Conservation (phyloP, 1,284 basidiomycete genomes). For the Anthracocystis panici-leucophaei region DNA sequence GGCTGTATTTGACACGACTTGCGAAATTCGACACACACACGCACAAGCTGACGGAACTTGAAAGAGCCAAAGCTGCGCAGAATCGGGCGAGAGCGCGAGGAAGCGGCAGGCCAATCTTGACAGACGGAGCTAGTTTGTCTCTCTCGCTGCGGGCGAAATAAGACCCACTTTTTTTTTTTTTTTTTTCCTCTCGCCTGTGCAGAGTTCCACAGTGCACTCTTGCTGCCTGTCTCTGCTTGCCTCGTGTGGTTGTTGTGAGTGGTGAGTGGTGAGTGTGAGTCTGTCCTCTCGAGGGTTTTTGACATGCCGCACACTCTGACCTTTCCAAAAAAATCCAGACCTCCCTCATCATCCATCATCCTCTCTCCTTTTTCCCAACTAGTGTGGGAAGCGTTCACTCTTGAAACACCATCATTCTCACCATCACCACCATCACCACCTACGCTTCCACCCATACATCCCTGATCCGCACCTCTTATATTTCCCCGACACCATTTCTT, state of each 20-base stretch:
- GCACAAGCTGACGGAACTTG: too few species aligned
- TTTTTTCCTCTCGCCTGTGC: not conserved
- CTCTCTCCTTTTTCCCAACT: not conserved
- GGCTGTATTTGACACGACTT: too few species aligned
- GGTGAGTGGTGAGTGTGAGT: not conserved
- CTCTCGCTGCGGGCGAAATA: not conserved
- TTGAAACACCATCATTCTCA: not conserved
- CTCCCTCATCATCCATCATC: not conserved
- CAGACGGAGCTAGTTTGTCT: not conserved
- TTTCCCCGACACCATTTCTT: not conserved
- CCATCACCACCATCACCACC: not conserved
- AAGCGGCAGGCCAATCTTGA: conserved; percentile 7
- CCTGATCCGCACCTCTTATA: not conserved
- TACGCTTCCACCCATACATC: not conserved
- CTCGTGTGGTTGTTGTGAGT: not conserved
- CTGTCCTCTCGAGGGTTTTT: not conserved
- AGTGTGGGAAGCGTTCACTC: not conserved
- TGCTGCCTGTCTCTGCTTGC: too few species aligned
- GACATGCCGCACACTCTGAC: not conserved
- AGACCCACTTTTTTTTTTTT: too few species aligned
- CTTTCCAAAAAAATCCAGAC: not conserved
- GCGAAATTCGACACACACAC: too few species aligned
- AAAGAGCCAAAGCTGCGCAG: not conserved
- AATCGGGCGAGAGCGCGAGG: conserved; percentile 1
- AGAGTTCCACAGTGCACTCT: too few species aligned